Conservation (phyloP, 768 basidiomycete species). For the Rhizopogon rudus region DNA sequence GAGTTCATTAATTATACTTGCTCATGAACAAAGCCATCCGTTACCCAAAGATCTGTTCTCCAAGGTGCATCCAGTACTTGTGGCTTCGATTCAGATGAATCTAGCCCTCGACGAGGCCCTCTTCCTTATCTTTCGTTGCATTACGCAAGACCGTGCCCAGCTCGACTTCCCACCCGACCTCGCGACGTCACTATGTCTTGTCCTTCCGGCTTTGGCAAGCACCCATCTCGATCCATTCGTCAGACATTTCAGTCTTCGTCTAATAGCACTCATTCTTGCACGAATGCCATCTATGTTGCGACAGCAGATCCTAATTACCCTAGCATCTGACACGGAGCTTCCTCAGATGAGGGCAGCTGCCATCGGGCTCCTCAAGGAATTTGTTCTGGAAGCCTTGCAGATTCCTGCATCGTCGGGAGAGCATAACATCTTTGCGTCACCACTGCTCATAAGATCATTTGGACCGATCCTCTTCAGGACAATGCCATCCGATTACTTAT, state of each 20-base stretch:
- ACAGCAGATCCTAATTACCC: constrained; percentile 50
- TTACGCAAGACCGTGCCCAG: constrained; percentile 2
- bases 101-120: constrained; percentile 54
- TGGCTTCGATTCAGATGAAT: constrained; percentile 50
- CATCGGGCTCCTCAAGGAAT: constrained; percentile 65
- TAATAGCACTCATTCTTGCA: constrained; percentile 50
- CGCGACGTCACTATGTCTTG: constrained; percentile 39
- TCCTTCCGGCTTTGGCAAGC: constrained; percentile 55
- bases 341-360: constrained; percentile 69
- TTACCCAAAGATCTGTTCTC: constrained; percentile 2
- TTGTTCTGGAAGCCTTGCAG: constrained; percentile 48
- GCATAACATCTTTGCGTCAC: constrained; percentile 47
- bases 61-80: constrained; percentile 35
- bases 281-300: constrained; percentile 42
- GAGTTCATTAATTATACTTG: constrained; percentile 21
- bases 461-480: constrained; percentile 57
- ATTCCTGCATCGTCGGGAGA: constrained; percentile 12
- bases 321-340: constrained; percentile 43
- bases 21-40: constrained; percentile 11
- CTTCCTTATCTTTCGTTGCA: constrained; percentile 42
- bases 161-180: constrained; percentile 34
- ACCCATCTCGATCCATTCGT: constrained; percentile 53
- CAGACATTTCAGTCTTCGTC: constrained; percentile 58
- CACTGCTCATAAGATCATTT: constrained; percentile 50
- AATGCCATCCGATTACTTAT: constrained; percentile 49